Evolutionary conservation across 495 filamentous ascomycete genomes (phyloP).

Genomic region (Penicillium canescens): DNA sequence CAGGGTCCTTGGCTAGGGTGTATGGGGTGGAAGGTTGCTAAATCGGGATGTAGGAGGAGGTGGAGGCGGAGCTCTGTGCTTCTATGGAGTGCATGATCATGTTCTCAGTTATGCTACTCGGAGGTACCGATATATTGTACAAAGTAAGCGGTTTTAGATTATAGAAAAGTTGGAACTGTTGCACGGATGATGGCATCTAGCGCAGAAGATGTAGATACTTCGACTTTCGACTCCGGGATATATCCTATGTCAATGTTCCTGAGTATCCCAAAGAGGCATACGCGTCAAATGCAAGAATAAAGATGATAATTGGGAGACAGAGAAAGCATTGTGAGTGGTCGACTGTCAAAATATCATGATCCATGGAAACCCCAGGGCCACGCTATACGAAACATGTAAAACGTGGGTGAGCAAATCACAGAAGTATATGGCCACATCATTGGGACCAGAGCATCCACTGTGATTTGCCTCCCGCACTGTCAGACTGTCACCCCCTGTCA

Average conservation of each 20-base stretch:
- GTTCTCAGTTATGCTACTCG: background rate
- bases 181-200: background rate
- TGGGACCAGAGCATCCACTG: constrained; percentile 1
- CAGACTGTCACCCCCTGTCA: constrained; percentile 14
- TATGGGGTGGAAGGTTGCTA: constrained; percentile 7
- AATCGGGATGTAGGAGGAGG: constrained; percentile 8
- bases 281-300: background rate
- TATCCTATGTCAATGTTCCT: background rate
- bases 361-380: constrained; percentile 20
- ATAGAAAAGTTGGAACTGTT: background rate
- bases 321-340: constrained; percentile 4
- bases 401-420: constrained; percentile 12
- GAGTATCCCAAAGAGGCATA: background rate
- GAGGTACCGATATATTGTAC: background rate
- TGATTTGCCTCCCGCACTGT: constrained; percentile 18
- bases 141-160: background rate
- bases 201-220: background rate
- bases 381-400: constrained; percentile 14
- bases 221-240: background rate
- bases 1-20: background rate
- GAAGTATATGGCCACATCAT: background rate
- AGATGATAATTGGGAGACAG: background rate
- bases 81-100: constrained; percentile 9
- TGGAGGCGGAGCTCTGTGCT: constrained; percentile 14
- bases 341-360: constrained; percentile 12